These are phyloP conservation scores for Ensete ventricosum DNA, from an alignment of 176 grass and related monocot species.

Conservation along the genomic window DNA sequence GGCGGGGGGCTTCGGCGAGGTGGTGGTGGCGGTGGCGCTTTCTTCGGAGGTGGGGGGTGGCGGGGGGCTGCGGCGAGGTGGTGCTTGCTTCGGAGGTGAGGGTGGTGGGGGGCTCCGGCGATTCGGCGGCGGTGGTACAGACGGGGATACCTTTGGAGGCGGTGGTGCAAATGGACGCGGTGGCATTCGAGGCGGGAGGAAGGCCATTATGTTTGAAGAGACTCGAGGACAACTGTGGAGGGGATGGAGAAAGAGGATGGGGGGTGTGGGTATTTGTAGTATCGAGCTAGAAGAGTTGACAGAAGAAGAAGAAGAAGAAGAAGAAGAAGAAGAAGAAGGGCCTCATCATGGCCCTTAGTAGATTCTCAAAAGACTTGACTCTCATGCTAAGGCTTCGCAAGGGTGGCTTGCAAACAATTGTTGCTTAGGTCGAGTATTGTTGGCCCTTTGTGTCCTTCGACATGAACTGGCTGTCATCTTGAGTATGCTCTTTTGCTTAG, in stretches of 20 bases:
- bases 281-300: too few species aligned
- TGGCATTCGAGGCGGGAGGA: neutral
- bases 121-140: slow-evolving; percentile 19
- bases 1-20: slow-evolving; percentile 1
- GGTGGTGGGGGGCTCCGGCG: slow-evolving; percentile 23
- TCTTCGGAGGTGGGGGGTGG: slow-evolving; percentile 10
- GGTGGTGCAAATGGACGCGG: neutral
- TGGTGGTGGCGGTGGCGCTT: neutral
- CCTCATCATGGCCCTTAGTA: too few species aligned
- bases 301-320: too few species aligned
- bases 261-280: slow-evolving; percentile 23
- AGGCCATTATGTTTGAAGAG: neutral
- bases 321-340: too few species aligned
- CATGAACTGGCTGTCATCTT: too few species aligned
- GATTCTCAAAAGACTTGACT: slow-evolving; percentile 28
- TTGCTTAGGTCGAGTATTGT: slow-evolving; percentile 23
- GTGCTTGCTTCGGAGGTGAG: slow-evolving; percentile 9
- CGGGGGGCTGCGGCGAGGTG: slow-evolving; percentile 12
- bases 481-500: too few species aligned
- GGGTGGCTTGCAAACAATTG: slow-evolving; percentile 1
- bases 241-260: slow-evolving; percentile 21
- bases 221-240: neutral
- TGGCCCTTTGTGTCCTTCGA: too few species aligned
- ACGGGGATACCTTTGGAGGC: slow-evolving; percentile 1
- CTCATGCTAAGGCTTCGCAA: slow-evolving; percentile 44